phyloP scores from a whole-genome alignment of 768 basidiomycete species.

The Imleria badia region DNA sequence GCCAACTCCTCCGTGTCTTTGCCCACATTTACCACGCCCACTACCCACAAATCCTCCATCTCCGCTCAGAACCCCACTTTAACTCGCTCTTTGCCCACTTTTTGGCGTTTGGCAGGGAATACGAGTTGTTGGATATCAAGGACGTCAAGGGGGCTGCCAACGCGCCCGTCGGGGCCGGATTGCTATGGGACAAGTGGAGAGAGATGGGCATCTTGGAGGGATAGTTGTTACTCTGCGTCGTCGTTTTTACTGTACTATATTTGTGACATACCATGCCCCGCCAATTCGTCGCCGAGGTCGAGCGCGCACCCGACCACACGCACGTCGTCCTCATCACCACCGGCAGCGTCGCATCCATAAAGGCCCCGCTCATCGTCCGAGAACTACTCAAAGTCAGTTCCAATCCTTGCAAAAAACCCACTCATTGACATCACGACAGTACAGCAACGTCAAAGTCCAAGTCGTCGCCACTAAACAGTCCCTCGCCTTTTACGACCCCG shows the following conservation, averaged over 20 bases:
- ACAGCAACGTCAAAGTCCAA: conserved; percentile 72
- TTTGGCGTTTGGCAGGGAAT: conserved; percentile 92
- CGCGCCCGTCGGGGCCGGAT: conserved; percentile 66
- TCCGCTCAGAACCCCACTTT: conserved; percentile 93
- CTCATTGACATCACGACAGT: conserved; percentile 42
- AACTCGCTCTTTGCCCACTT: conserved; percentile 98
- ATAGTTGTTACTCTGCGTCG: neutral
- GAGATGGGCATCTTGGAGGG: conserved; percentile 75
- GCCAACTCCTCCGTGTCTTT: conserved; percentile 94
- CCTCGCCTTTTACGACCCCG: conserved; percentile 68
- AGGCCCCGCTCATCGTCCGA: conserved; percentile 83
- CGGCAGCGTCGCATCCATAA: conserved; percentile 95
- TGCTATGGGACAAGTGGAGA: conserved; percentile 88
- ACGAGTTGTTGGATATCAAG: conserved; percentile 85
- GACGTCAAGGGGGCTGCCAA: conserved; percentile 76
- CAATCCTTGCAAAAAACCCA: neutral
- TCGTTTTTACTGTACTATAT: conserved; percentile 15
- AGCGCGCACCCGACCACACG: conserved; percentile 23
- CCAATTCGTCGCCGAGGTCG: conserved; percentile 29
- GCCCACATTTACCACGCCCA: conserved; percentile 97
- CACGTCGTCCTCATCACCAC: conserved; percentile 86
- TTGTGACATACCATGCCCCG: conserved; percentile 5
- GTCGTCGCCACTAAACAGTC: conserved; percentile 81
- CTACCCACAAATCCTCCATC: conserved; percentile 86
- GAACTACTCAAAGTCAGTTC: conserved; percentile 65